Percentiles rank a stretch among this genome's conserved stretches.
phyloP scores from a whole-genome alignment of 2,329 filamentous ascomycete species.

The Aspergillus sp. region DNA sequence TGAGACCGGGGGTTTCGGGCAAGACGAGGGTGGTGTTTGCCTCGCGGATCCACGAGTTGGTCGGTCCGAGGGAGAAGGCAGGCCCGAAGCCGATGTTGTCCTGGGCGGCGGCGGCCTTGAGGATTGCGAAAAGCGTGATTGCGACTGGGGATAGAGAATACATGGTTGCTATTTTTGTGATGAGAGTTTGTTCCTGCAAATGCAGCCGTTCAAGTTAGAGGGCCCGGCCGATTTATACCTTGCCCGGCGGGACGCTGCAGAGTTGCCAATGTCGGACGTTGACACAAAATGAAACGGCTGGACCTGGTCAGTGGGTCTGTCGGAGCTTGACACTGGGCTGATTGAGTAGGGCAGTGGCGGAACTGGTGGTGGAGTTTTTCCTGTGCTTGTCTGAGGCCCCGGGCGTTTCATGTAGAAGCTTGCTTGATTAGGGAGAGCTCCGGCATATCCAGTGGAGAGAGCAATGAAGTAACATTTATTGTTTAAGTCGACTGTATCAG shows the following conservation, averaged over 20 bases:
- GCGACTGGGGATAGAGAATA: not conserved
- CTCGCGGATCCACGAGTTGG: slow-evolving; percentile 32
- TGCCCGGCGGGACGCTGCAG: too few species aligned
- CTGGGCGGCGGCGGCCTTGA: slow-evolving; percentile 17
- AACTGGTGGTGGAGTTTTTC: not conserved
- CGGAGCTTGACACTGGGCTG: not conserved
- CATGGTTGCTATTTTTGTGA: too few species aligned
- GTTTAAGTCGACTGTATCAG: too few species aligned
- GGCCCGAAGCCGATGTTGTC: slow-evolving; percentile 29
- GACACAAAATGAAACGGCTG: not conserved
- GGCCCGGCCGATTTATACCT: too few species aligned
- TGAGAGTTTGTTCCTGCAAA: too few species aligned
- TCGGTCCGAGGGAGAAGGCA: slow-evolving; percentile 32
- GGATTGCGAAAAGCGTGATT: slow-evolving; percentile 13
- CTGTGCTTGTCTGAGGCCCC: not conserved
- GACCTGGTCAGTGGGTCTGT: not conserved
- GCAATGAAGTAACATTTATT: too few species aligned
- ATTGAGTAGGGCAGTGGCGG: not conserved
- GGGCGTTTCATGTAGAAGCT: not conserved
- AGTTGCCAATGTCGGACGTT: not conserved
- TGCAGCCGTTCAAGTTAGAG: too few species aligned
- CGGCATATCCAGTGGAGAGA: not conserved
- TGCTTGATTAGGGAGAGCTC: not conserved
- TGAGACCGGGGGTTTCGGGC: slow-evolving; percentile 25
- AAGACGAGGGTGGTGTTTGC: slow-evolving; percentile 32